Base-by-base conservation (phyloP, 768 basidiomycete genomes). In the Leccinum pellstonianum region DNA sequence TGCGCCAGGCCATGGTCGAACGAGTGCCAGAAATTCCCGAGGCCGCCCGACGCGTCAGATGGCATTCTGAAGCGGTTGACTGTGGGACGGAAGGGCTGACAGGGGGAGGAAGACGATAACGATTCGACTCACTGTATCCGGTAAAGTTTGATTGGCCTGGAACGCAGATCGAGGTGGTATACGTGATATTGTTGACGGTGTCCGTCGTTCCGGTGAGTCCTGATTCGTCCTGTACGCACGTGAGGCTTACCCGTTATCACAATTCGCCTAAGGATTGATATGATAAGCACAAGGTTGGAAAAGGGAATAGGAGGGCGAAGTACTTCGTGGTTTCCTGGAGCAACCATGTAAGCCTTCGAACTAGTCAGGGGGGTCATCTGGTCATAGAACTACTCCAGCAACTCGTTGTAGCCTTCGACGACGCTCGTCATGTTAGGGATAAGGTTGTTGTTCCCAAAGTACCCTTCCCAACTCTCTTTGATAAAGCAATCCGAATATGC, bases 1-100 rank as follows among this genome's bases (percentile, higher is more conserved):
- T 71, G 70, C n/a, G 67, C 71, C 17, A 73, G 66, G 43, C 69
- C 69, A 15, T 73, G 64, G 55, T 71, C 62, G 19, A 68, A 71
- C 15, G 70, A 71, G 59, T 71, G 70, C 70, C 71, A 73, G 29
- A 73, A 68, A 35, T 71, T 73, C 6, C 70, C 56, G 15, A 67
- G 35, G 5, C 70, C 67, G 11, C 69, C 65, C 9, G 70, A 70
- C 41, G 62, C 70, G 0, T 62, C 61, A 14, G 68, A 66, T 12
- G 70, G 71, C 70, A 73, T 71, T 21, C 52, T 57, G 53, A 65
- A 71, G 43, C 70, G 70, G 31, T 67, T 70, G 27, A 68, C 71
- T 71, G 37, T 25, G 23, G 2, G 4, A 27, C 17, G 12, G 11
- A 55, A 46, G 19, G 12, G 3, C 11, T 6, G 8, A 19, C 8